Evolutionary conservation across 805 yeast species (phyloP), one percentile per base, ranked within the genome.

Genomic region (Lachancea meyersii): DNA sequence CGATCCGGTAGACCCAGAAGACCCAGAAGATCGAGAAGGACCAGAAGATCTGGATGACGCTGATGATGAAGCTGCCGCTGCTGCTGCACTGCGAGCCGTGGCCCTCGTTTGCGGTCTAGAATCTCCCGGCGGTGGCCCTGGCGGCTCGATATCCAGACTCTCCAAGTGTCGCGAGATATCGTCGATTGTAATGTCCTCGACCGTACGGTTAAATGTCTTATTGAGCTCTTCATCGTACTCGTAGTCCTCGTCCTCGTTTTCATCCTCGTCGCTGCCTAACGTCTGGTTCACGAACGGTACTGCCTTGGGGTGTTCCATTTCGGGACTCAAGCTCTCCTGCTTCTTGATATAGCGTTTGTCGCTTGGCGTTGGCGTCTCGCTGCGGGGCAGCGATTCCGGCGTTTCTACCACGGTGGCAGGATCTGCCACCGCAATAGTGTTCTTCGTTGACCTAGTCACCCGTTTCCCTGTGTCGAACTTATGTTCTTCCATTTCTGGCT

Each of bases 111-210:
- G 35, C 35, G 35, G 35, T 16, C 35, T 22, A n/a, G 35, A 13
- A 19, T n/a, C 24, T 4, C 16, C 10, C 14, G 35, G 24, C 24
- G 35, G 22, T 9, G 35, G 35, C 7, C 16, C 19, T 10, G 35
- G 24, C 35, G 57, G 54, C 27, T 55, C 51, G 13, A 62, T 53
- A 16, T 63, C 68, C 21, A 63, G 49, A 6, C 64, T 60, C 47
- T 63, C 67, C 38, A 63, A 47, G 34, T 63, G 67, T 39, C 65
- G 54, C 1, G 68, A 63, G 6, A 63, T 61, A 31, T 63, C 68
- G 50, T 61, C 67, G 40, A 63, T 61, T 5, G 68, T 61, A 37
- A 63, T 62, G 47, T 63, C 68, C 40, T 63, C 68, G 8, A 63
- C 65, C 7, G 68, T 63, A 23, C 61, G 54, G 47, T 63, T 63